A percentile compares a stretch with the other conserved stretches of the same genome.
phyloP scores from a whole-genome alignment of 1,139 yeast genomes.

The Yarrowia galli region DNA sequence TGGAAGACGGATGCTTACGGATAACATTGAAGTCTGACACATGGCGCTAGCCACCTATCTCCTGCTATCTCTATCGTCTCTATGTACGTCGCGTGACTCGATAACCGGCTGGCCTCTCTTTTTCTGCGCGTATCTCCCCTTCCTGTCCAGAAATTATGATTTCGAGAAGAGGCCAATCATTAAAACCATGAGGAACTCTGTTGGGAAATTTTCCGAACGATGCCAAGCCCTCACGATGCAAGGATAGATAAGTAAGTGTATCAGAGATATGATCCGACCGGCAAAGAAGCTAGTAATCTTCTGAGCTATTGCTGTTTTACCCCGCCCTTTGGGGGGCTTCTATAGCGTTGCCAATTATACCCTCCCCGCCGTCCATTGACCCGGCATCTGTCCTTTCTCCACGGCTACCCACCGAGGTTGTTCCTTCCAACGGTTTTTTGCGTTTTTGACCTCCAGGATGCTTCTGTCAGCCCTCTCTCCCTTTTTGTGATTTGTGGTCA shows the following conservation, averaged over 20 bases:
- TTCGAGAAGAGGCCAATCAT: conserved; percentile 24
- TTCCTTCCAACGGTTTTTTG: conserved; percentile 1
- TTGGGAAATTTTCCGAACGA: conserved; percentile 27
- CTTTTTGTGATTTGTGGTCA: background rate
- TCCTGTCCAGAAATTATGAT: conserved; percentile 9
- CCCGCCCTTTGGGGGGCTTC: background rate
- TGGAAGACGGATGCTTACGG: background rate
- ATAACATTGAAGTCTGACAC: background rate
- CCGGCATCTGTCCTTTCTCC: no score
- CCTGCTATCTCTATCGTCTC: background rate
- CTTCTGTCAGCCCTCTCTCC: background rate
- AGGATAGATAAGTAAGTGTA: conserved; percentile 27
- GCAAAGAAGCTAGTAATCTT: no score
- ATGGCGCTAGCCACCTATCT: background rate
- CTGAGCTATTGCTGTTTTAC: background rate
- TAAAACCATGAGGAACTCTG: conserved; percentile 18
- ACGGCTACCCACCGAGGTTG: background rate
- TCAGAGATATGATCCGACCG: conserved; percentile 14
- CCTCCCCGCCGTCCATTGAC: no score
- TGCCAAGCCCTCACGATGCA: conserved; percentile 29
- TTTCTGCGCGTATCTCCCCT: conserved; percentile 7
- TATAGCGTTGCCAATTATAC: background rate
- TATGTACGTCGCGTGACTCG: conserved; percentile 7
- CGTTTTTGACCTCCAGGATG: background rate
- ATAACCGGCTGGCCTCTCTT: conserved; percentile 2